Evolutionary conservation across 768 basidiomycete genomes (phyloP).

Genomic region (Paxillus rubicundulus): DNA sequence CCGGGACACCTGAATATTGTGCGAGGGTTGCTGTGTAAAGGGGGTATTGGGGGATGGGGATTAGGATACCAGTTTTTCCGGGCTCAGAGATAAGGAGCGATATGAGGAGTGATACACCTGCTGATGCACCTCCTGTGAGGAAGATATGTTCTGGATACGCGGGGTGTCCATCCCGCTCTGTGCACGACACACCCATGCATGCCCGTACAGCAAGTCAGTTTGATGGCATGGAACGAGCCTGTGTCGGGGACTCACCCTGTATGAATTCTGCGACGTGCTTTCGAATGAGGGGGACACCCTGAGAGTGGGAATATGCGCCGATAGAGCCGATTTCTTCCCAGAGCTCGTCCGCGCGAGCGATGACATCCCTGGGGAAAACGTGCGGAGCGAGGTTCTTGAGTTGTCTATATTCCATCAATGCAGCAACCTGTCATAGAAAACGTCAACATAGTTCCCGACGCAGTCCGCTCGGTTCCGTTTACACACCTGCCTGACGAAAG

Average conservation of each 20-base stretch:
- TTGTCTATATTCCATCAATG: slow-evolving; percentile 88
- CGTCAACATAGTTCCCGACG: slow-evolving; percentile 4
- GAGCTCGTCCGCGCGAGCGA: slow-evolving; percentile 80
- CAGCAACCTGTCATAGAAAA: slow-evolving; percentile 61
- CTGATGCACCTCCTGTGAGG: slow-evolving; percentile 92
- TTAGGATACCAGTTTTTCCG: slow-evolving; percentile 69
- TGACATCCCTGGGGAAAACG: slow-evolving; percentile 82
- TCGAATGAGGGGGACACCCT: slow-evolving; percentile 88
- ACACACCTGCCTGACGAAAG: slow-evolving; percentile 85
- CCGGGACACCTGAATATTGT: slow-evolving; percentile 70
- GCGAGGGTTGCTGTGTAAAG: slow-evolving; percentile 95
- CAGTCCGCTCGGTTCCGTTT: background rate
- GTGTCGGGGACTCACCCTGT: slow-evolving; percentile 49
- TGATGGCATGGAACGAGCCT: background rate
- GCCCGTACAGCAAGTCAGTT: slow-evolving; percentile 3
- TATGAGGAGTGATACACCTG: slow-evolving; percentile 86
- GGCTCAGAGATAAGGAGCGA: slow-evolving; percentile 72
- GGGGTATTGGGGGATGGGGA: slow-evolving; percentile 98
- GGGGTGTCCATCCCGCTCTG: slow-evolving; percentile 89
- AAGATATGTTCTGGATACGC: slow-evolving; percentile 84
- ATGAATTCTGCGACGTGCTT: slow-evolving; percentile 89
- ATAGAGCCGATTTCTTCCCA: slow-evolving; percentile 83
- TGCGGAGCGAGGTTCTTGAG: slow-evolving; percentile 72
- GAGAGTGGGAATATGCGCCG: slow-evolving; percentile 94
- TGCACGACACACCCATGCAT: background rate